phyloP scores from a whole-genome alignment of 176 grass and related monocot species.

The Pontederia crassipes region DNA sequence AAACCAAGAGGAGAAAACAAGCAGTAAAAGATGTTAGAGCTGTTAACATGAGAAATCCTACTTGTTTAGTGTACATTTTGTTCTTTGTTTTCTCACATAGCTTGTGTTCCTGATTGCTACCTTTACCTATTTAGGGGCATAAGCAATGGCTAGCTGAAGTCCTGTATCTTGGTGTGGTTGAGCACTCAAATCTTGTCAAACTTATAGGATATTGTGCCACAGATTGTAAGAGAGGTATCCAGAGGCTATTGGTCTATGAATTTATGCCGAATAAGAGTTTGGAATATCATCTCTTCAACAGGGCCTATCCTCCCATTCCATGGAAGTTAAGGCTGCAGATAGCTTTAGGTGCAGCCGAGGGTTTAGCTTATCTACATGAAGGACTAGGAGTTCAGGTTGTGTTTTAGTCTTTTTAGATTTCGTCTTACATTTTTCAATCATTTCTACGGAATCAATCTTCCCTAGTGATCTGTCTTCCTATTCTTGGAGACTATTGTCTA shows the following conservation, averaged over 20 bases:
- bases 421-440: not conserved
- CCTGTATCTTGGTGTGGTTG: not conserved
- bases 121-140: not conserved
- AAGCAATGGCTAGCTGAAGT: conserved; percentile 3
- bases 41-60: too few relatives aligned
- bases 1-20: too few relatives aligned
- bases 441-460: not conserved
- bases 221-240: not conserved
- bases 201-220: not conserved
- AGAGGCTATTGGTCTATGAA: conserved; percentile 8
- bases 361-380: not conserved
- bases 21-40: too few relatives aligned
- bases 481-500: too few relatives aligned
- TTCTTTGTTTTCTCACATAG: not conserved
- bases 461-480: too few relatives aligned
- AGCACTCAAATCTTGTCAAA: conserved; percentile 10
- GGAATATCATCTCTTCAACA: conserved; percentile 2
- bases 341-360: not conserved
- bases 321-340: conserved; percentile 10
- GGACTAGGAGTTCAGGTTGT: not conserved
- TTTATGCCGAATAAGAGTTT: conserved; percentile 9
- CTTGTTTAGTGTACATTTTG: not conserved
- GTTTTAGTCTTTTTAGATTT: not conserved
- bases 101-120: not conserved
- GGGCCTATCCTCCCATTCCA: not conserved